Evolutionary conservation across 2,329 filamentous ascomycete genomes (phyloP).

Genomic region (Ceratocystiopsis brevicomis): DNA sequence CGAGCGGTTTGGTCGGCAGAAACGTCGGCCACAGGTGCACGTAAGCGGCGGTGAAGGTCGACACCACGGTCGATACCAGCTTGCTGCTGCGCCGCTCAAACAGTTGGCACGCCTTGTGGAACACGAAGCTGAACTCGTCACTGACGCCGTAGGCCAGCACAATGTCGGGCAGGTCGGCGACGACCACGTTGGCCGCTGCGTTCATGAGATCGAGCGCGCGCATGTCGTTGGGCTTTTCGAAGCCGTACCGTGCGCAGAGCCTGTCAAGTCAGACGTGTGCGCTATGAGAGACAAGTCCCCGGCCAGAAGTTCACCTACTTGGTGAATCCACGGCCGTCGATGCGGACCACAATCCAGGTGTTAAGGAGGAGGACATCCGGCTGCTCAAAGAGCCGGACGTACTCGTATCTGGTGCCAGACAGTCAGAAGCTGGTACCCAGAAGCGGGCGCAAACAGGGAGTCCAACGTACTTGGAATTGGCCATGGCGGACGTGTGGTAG

Average conservation of each 20-base stretch:
- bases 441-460: not conserved
- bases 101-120: slow-evolving; percentile 61
- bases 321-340: slow-evolving; percentile 88
- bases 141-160: slow-evolving; percentile 81
- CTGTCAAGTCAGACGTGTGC: slow-evolving; percentile 21
- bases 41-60: slow-evolving; percentile 86
- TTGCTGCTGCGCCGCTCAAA: slow-evolving; percentile 85
- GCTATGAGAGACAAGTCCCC: too few relatives aligned
- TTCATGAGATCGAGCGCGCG: slow-evolving; percentile 90
- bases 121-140: slow-evolving; percentile 88
- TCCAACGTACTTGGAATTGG: slow-evolving; percentile 12
- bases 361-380: slow-evolving; percentile 64
- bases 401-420: slow-evolving; percentile 52
- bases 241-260: slow-evolving; percentile 64
- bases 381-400: slow-evolving; percentile 80
- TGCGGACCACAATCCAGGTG: slow-evolving; percentile 86
- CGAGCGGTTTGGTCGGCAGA: slow-evolving; percentile 42
- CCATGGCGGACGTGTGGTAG: slow-evolving; percentile 7
- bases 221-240: slow-evolving; percentile 82
- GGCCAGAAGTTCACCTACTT: slow-evolving; percentile 35
- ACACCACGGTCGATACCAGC: slow-evolving; percentile 75
- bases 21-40: slow-evolving; percentile 59
- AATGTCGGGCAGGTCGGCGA: slow-evolving; percentile 69
- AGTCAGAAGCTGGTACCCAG: not conserved
- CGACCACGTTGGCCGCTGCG: slow-evolving; percentile 64